These are phyloP conservation scores for Chondrostereum purpureum DNA, from an alignment of 1,284 basidiomycete species.

Conservation along the genomic window DNA sequence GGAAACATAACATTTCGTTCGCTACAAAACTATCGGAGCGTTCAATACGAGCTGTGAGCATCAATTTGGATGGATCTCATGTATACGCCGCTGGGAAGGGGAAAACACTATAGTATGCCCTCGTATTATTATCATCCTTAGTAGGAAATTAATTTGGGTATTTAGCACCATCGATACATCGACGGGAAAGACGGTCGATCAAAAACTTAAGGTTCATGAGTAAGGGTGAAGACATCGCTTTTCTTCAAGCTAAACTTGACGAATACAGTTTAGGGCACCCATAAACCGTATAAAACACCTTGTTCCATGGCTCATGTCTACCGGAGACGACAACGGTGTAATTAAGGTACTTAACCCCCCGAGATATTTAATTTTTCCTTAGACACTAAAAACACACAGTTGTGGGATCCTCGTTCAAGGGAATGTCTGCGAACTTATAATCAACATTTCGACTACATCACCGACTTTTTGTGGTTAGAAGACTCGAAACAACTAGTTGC, in stretches of 20 bases:
- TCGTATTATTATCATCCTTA: too few relatives aligned
- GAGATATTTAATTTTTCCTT: constrained; percentile 5
- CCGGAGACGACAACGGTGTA: constrained; percentile 91
- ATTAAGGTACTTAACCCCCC: too few relatives aligned
- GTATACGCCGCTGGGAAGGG: constrained; percentile 84
- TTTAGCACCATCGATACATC: constrained; percentile 62
- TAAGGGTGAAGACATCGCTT: constrained; percentile 36
- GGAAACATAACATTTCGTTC: constrained; percentile 45
- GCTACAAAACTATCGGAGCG: constrained; percentile 61
- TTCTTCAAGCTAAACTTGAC: constrained; percentile 23
- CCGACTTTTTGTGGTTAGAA: constrained; percentile 83
- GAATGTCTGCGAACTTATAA: constrained; percentile 64
- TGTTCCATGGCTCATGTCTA: constrained; percentile 66
- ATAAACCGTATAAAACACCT: constrained; percentile 79
- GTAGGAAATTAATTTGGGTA: too few relatives aligned
- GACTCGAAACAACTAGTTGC: constrained; percentile 82
- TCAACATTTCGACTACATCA: constrained; percentile 95
- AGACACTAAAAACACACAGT: constrained; percentile 46
- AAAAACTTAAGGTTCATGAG: constrained; percentile 71
- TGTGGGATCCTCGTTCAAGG: constrained; percentile 82
- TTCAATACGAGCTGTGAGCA: constrained; percentile 69
- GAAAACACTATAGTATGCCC: constrained; percentile 73
- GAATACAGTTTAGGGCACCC: constrained; percentile 53
- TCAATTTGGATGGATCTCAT: constrained; percentile 56
- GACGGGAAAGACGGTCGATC: constrained; percentile 59